phyloP scores from a whole-genome alignment of 805 yeast genomes.

The Saturnispora halmiae region DNA sequence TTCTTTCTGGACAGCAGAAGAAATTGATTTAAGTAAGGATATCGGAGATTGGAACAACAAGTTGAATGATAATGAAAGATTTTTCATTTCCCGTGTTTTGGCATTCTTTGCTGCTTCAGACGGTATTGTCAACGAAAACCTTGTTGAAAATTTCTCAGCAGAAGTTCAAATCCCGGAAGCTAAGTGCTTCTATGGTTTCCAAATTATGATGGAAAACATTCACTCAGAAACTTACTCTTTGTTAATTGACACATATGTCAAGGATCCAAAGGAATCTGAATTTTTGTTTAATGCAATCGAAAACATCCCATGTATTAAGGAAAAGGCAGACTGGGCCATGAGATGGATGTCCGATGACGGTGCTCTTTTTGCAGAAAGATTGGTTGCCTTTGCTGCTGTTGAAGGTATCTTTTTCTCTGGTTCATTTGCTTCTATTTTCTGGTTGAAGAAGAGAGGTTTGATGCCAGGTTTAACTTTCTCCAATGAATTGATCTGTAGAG shows the following conservation, averaged over 20 bases:
- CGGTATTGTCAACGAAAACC: conserved; percentile 95
- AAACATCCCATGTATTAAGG: conserved; percentile 90
- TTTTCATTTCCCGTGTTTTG: conserved; percentile 81
- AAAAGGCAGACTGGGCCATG: conserved; percentile 98
- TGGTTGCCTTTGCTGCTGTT: conserved; percentile 97
- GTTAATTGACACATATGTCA: conserved; percentile 88
- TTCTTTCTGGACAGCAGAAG: conserved; percentile 99
- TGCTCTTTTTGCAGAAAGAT: conserved; percentile 88
- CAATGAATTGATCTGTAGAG: conserved; percentile 94
- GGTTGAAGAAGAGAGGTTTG: conserved; percentile 98
- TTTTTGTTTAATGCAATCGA: conserved; percentile 92
- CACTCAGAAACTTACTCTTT: conserved; percentile 96
- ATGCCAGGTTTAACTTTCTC: conserved; percentile 99
- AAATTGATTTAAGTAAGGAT: conserved; percentile 92
- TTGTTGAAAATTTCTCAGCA: conserved; percentile 94
- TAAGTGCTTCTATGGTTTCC: conserved; percentile 97
- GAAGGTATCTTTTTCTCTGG: conserved; percentile 99
- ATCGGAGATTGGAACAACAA: conserved; percentile 84
- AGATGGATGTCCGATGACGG: conserved; percentile 90
- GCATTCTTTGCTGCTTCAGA: conserved; percentile 99
- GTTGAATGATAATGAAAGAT: conserved; percentile 86
- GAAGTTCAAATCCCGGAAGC: conserved; percentile 98
- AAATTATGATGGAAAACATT: conserved; percentile 98
- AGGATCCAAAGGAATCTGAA: conserved; percentile 89
- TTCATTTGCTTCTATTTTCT: conserved; percentile 95